phyloP scores from a whole-genome alignment of 495 filamentous ascomycete genomes.

The Neurospora sp. region DNA sequence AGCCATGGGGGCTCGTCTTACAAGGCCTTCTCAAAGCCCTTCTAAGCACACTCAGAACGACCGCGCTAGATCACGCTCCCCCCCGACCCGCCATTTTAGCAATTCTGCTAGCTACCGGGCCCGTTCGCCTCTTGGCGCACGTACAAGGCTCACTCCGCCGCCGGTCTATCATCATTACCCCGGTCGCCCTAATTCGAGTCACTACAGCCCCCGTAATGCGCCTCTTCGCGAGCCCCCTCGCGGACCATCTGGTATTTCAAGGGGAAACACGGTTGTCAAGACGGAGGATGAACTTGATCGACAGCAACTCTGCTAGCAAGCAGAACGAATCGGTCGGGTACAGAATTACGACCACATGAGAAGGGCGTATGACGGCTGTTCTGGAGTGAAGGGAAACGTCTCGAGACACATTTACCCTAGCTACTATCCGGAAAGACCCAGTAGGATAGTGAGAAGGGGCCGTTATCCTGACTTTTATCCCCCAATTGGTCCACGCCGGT shows the following conservation, averaged over 20 bases:
- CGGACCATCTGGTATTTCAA: neutral
- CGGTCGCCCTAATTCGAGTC: slow-evolving; percentile 1
- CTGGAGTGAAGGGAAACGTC: neutral
- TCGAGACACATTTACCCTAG: neutral
- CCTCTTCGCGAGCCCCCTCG: neutral
- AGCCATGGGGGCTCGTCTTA: slow-evolving; percentile 13
- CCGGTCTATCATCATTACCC: neutral
- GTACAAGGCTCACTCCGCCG: slow-evolving; percentile 1
- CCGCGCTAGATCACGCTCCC: neutral
- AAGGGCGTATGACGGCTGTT: neutral
- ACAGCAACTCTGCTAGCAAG: neutral
- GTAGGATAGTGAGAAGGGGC: neutral
- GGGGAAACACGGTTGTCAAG: neutral
- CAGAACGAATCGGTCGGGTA: neutral
- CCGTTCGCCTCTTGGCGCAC: slow-evolving; percentile 9
- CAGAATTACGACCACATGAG: neutral
- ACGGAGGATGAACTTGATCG: neutral
- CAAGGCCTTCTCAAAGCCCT: neutral
- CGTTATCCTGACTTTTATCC: neutral
- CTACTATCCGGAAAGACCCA: neutral
- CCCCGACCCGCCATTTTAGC: neutral
- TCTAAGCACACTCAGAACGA: neutral
- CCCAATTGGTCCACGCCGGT: neutral
- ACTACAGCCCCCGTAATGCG: slow-evolving; percentile 1
- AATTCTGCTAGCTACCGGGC: slow-evolving; percentile 1